Percentiles rank a stretch among this genome's conserved stretches.
Conservation (phyloP, 1,284 basidiomycete species). For the Cutaneotrichosporon mucoides region DNA sequence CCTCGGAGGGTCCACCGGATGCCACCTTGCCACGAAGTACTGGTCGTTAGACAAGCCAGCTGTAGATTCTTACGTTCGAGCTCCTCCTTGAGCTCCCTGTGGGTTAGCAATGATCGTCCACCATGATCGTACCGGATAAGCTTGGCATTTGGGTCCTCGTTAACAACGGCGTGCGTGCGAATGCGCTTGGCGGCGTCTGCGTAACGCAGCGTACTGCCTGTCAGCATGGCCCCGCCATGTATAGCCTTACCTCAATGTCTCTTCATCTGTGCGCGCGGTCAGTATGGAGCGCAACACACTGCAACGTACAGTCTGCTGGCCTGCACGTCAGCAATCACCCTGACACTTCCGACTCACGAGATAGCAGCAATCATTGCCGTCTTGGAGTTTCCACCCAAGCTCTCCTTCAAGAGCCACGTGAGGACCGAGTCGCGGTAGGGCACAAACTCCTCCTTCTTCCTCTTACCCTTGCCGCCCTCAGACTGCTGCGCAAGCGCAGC, state of each 20-base stretch:
- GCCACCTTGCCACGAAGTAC: conserved; percentile 35
- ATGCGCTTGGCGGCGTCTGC: conserved; percentile 99
- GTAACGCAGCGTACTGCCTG: conserved; percentile 59
- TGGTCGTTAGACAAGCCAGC: no score
- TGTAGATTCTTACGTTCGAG: conserved; percentile 56
- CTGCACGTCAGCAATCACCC: conserved; percentile 14
- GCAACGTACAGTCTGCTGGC: conserved; percentile 66
- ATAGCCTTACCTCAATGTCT: conserved; percentile 68
- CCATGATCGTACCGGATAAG: conserved; percentile 57
- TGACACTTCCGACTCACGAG: conserved; percentile 50
- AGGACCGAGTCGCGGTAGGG: conserved; percentile 93
- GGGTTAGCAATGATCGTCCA: no score
- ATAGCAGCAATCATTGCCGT: conserved; percentile 91
- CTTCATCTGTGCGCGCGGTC: conserved; percentile 60
- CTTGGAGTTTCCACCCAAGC: conserved; percentile 89
- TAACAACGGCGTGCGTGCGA: conserved; percentile 98
- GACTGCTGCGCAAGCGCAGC: conserved; percentile 79
- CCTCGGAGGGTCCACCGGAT: conserved; percentile 56
- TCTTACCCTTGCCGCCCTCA: conserved; percentile 49
- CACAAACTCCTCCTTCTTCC: conserved; percentile 82
- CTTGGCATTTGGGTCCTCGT: conserved; percentile 98
- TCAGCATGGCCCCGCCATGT: not conserved
- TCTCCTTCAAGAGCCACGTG: conserved; percentile 97
- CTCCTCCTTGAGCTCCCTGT: conserved; percentile 94
- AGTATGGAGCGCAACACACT: not conserved